A percentile compares a stretch with the other conserved stretches of the same genome.
These are phyloP conservation scores for Leccinum variicolor DNA, from an alignment of 768 basidiomycete genomes.

Conservation along the genomic window DNA sequence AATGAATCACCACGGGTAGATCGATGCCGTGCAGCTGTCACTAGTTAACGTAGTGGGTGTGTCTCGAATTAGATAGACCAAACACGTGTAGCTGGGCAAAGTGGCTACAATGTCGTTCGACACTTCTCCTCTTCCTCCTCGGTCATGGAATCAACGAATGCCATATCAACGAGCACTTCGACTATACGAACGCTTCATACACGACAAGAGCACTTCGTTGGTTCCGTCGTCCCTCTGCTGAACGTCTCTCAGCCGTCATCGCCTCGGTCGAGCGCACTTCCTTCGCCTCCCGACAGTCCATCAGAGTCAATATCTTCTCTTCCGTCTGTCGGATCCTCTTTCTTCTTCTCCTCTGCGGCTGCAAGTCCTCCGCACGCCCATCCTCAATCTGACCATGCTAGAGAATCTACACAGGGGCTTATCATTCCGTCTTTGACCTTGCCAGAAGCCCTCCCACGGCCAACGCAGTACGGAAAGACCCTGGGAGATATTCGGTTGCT, in stretches of 20 bases:
- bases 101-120: constrained; percentile 8
- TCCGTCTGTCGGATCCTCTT: constrained; percentile 69
- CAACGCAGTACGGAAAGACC: constrained; percentile 67
- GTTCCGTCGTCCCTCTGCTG: constrained; percentile 1
- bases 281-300: constrained; percentile 62
- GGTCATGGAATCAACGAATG: constrained; percentile 24
- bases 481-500: constrained; percentile 59
- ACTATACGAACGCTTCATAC: constrained; percentile 37
- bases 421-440: constrained; percentile 69
- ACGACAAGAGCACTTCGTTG: constrained; percentile 18
- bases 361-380: constrained; percentile 59
- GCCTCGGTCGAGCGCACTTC: constrained; percentile 46
- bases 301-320: constrained; percentile 65
- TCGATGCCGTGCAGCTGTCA: background rate
- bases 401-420: constrained; percentile 48
- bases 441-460: constrained; percentile 56
- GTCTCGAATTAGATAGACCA: constrained; percentile 14
- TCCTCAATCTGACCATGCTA: constrained; percentile 38
- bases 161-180: constrained; percentile 34
- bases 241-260: constrained; percentile 43
- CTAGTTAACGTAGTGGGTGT: background rate
- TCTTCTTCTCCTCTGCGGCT: constrained; percentile 75
- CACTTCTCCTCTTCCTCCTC: background rate
- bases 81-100: constrained; percentile 32
- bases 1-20: background rate